These are phyloP conservation scores for Cladosporium sp. DNA, from an alignment of 2,329 filamentous ascomycete species.

Conservation along the genomic window DNA sequence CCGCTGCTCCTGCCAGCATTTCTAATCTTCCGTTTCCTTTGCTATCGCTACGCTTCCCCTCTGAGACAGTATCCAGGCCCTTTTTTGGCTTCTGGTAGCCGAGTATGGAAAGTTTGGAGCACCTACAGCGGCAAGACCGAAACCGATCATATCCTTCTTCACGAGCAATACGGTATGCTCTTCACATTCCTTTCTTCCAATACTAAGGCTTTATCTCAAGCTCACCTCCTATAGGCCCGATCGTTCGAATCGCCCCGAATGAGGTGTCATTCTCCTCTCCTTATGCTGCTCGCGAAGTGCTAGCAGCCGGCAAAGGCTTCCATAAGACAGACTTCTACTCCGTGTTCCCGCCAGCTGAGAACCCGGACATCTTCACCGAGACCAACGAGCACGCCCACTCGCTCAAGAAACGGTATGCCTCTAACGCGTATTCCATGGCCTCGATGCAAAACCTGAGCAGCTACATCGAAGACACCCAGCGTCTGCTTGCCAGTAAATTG, in stretches of 20 bases:
- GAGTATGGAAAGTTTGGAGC: slow-evolving; percentile 23
- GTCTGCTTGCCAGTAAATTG: slow-evolving; percentile 56
- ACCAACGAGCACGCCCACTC: slow-evolving; percentile 69
- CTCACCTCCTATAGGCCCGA: slow-evolving; percentile 15
- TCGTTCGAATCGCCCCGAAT: slow-evolving; percentile 71
- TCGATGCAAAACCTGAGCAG: slow-evolving; percentile 73
- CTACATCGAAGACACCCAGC: slow-evolving; percentile 68
- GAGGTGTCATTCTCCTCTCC: slow-evolving; percentile 67
- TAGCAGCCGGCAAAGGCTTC: slow-evolving; percentile 38
- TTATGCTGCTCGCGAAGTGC: slow-evolving; percentile 66
- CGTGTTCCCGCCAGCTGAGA: slow-evolving; percentile 66
- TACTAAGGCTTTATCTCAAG: background rate
- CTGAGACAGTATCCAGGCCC: slow-evolving; percentile 25
- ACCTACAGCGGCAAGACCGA: slow-evolving; percentile 8
- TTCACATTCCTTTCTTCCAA: background rate
- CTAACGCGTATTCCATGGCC: slow-evolving; percentile 71
- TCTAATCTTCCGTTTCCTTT: slow-evolving; percentile 26
- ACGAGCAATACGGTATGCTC: slow-evolving; percentile 62
- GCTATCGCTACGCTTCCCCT: slow-evolving; percentile 24
- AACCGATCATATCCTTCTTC: slow-evolving; percentile 58
- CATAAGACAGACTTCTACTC: slow-evolving; percentile 62
- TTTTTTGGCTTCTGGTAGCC: slow-evolving; percentile 25
- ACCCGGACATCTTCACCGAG: slow-evolving; percentile 69
- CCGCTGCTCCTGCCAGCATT: slow-evolving; percentile 16
- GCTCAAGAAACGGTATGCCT: slow-evolving; percentile 67